A percentile compares a stretch with the other conserved stretches of the same genome.
Evolutionary conservation across 139 green algal genomes (phyloP).

Genomic region (Tetraselmis striata): DNA sequence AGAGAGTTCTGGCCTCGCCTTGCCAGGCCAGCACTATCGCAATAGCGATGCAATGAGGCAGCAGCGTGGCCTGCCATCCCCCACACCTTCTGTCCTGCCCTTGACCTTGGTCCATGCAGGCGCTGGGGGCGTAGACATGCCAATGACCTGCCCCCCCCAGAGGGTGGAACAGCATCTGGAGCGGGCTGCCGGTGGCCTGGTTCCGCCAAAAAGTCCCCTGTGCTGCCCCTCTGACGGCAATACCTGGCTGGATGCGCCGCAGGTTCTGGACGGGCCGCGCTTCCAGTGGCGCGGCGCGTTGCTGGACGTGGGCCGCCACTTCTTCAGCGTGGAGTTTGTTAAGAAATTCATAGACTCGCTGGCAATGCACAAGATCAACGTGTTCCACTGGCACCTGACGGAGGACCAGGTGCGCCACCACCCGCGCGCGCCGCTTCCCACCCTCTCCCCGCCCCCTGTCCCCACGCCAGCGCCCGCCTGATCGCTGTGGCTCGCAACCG

Average conservation of each 20-base stretch:
- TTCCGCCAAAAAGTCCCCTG: too few species aligned
- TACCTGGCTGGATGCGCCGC: too few species aligned
- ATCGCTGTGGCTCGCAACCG: too few species aligned
- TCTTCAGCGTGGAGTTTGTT: conserved; percentile 43
- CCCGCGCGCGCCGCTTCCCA: neutral
- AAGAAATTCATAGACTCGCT: conserved; percentile 44
- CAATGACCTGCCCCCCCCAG: too few species aligned
- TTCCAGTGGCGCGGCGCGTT: conserved; percentile 54
- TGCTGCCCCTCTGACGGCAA: too few species aligned
- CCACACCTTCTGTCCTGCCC: neutral
- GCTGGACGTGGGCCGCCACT: conserved; percentile 56
- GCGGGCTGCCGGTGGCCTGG: too few species aligned
- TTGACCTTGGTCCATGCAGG: neutral
- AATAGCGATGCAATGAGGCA: conserved; percentile 1
- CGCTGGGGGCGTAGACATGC: too few species aligned
- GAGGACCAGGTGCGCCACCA: conserved; percentile 45
- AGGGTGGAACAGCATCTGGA: too few species aligned
- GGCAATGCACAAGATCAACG: conserved; percentile 54
- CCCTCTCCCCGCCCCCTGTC: too few species aligned
- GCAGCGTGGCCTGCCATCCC: too few species aligned
- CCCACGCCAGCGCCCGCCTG: too few species aligned
- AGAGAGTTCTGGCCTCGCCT: neutral
- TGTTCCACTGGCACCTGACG: conserved; percentile 59
- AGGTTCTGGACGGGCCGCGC: conserved; percentile 41
- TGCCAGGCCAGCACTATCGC: conserved; percentile 2